Conservation (phyloP, 352 stramenopile genomes). For the Elongisporangium undulatum region DNA sequence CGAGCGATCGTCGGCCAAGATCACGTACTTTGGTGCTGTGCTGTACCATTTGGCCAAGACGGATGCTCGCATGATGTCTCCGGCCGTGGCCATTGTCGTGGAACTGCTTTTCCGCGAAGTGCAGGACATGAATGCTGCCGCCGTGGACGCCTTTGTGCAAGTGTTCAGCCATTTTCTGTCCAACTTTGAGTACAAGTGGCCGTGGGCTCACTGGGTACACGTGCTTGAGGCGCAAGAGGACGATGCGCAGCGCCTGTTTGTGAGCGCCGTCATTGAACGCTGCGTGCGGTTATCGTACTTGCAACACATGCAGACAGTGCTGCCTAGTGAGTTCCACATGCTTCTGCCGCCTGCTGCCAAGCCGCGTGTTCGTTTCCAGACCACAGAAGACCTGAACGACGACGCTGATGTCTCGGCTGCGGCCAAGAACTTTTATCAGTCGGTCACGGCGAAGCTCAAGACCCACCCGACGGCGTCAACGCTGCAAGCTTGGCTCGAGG, state of each 20-base stretch:
- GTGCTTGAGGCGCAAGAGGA: constrained; percentile 77
- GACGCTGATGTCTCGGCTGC: constrained; percentile 14
- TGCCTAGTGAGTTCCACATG: constrained; percentile 73
- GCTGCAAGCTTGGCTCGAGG: constrained; percentile 55
- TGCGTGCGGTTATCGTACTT: constrained; percentile 83
- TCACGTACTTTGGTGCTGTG: constrained; percentile 67
- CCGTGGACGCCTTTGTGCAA: constrained; percentile 62
- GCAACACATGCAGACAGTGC: constrained; percentile 75
- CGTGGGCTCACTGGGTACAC: constrained; percentile 71
- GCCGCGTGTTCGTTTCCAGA: constrained; percentile 59
- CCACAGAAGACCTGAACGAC: constrained; percentile 14
- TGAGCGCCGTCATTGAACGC: constrained; percentile 79
- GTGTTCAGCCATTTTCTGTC: constrained; percentile 84
- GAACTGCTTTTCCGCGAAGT: constrained; percentile 85
- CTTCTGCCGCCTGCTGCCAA: constrained; percentile 69
- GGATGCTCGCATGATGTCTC: constrained; percentile 55
- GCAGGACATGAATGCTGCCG: constrained; percentile 57
- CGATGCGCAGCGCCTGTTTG: constrained; percentile 78
- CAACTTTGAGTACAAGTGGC: constrained; percentile 89
- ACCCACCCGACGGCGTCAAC: constrained; percentile 44
- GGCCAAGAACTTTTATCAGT: constrained; percentile 49
- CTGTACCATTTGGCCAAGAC: constrained; percentile 78
- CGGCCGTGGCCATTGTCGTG: constrained; percentile 74
- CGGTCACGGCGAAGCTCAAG: constrained; percentile 65
- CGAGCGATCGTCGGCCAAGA: constrained; percentile 34